phyloP scores from a whole-genome alignment of 2,329 filamentous ascomycete species.

The Alternaria triticimaculans region DNA sequence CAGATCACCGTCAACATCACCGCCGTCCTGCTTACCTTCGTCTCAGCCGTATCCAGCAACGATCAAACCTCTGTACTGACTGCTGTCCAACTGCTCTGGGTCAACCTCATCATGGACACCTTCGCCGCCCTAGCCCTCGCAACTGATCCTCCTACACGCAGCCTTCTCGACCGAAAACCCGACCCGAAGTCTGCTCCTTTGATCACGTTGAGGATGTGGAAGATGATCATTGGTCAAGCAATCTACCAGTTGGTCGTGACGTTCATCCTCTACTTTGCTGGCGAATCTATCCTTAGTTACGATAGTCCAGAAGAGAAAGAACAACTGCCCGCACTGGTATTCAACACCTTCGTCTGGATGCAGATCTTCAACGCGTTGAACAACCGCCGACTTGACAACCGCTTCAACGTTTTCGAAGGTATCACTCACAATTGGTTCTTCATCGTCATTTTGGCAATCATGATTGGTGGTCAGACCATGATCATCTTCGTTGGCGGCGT shows the following conservation, averaged over 20 bases:
- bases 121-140: constrained; percentile 88
- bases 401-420: constrained; percentile 94
- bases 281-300: constrained; percentile 66
- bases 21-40: constrained; percentile 84
- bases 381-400: constrained; percentile 92
- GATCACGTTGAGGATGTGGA: constrained; percentile 92
- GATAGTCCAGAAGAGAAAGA: constrained; percentile 54
- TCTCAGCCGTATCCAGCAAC: constrained; percentile 77
- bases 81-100: constrained; percentile 92
- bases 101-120: constrained; percentile 97
- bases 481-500: constrained; percentile 86
- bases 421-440: constrained; percentile 88
- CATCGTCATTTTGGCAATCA: constrained; percentile 80
- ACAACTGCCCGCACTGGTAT: constrained; percentile 78
- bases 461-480: constrained; percentile 87
- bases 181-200: constrained; percentile 75
- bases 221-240: constrained; percentile 96
- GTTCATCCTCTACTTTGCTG: constrained; percentile 83
- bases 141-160: constrained; percentile 85
- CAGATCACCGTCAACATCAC: constrained; percentile 91
- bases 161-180: constrained; percentile 80
- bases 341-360: constrained; percentile 99
- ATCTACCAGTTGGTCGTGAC: constrained; percentile 84
- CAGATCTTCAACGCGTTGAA: constrained; percentile 99
- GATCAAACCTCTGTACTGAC: constrained; percentile 78